Evolutionary conservation across 2,329 filamentous ascomycete genomes (phyloP), one percentile per base, ranked within the genome.

Genomic region (Beauveria australis): DNA sequence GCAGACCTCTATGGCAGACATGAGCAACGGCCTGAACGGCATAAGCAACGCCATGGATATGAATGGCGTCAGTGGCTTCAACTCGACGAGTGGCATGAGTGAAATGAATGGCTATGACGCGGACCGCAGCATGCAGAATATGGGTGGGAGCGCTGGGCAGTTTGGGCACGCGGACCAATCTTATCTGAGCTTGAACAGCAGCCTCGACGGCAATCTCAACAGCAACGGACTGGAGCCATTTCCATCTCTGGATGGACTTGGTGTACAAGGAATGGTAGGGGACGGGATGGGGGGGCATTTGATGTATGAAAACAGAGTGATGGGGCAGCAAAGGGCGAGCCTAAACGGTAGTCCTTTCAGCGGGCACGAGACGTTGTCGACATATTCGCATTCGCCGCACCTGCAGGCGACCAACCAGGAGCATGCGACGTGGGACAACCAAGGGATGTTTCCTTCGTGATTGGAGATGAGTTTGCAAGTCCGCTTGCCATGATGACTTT

Each of bases 301-400:
- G 64, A 64, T 62, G 16, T 73, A 72, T 57, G 71, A 62, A 22
- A 54, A 71, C 10, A 63, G 67, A 40, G 69, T 72, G 55, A 66
- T 73, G 59, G 67, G 69, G 41, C 67, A 69, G n/a, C 68, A 68
- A 33, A 28, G 46, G 46, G 18, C 59, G 18, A 73, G 69, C 51
- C 68, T 67, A 14, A 69, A 71, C 57, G 69, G 67, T n/a, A 74
- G 72, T 61, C 72, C 73, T 4, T 75, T 72, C 48, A 71, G 71
- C 52, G 73, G 71, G 6, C 72, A 74, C 48, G 73, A 71, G 46
- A 72, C 72, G 5, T 61, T 67, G 30, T 74, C 73, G 37, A 70
- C 70, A 9, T 75, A 72, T 62, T 67, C 69, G 22, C 68, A 70
- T 53, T 74, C 73, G 37, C 72, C 74, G 40, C 71, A 72, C 48